A percentile compares a stretch with the other conserved stretches of the same genome.
Evolutionary conservation across 768 basidiomycete genomes (phyloP).

Genomic region (Lepiota venenata): DNA sequence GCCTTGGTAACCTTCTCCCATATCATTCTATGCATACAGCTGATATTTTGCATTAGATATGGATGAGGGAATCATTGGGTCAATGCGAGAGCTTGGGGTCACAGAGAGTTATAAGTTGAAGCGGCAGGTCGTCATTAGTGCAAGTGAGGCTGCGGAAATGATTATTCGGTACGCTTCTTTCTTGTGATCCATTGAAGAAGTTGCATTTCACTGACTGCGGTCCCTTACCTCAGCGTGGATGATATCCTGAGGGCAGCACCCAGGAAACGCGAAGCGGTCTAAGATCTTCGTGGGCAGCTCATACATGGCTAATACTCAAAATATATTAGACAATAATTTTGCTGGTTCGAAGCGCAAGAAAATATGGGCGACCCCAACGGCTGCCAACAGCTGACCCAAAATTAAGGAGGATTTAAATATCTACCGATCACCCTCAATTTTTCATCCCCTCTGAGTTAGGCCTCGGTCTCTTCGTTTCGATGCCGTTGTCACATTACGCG

Average conservation of each 20-base stretch:
- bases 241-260: conserved; percentile 88
- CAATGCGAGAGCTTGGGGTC: conserved; percentile 84
- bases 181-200: neutral
- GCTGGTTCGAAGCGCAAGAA: neutral
- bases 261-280: conserved; percentile 79
- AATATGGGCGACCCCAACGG: too few species aligned
- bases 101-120: conserved; percentile 99
- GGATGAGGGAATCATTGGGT: conserved; percentile 79
- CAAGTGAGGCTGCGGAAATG: conserved; percentile 98
- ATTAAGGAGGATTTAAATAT: too few species aligned
- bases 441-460: too few species aligned
- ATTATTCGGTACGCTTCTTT: conserved; percentile 72
- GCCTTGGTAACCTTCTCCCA: conserved; percentile 60
- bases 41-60: conserved; percentile 58
- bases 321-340: neutral
- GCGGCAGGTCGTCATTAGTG: conserved; percentile 89
- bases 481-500: too few species aligned
- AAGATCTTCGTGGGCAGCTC: conserved; percentile 15
- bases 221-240: conserved; percentile 62
- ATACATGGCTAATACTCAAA: neutral
- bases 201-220: neutral
- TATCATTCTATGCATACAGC: neutral
- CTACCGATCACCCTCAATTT: too few species aligned
- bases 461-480: too few species aligned
- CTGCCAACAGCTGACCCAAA: too few species aligned